phyloP scores from a whole-genome alignment of 306 rosid species.

The Rosa chinensis region DNA sequence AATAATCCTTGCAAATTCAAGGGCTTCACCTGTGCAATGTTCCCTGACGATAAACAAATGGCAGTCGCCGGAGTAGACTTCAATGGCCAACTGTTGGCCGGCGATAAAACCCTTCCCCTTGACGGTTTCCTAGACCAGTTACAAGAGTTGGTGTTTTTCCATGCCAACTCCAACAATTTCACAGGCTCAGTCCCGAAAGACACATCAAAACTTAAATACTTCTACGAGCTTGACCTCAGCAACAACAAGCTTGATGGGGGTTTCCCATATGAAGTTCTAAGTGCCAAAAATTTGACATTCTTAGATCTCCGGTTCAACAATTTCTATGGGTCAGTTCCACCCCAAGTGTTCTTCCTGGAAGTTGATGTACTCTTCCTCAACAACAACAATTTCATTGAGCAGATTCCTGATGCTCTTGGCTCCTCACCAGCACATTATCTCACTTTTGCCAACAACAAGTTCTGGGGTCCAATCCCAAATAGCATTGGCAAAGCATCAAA shows the following conservation, averaged over 20 bases:
- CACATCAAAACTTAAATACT: background rate
- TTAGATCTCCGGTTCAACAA: slow-evolving; percentile 71
- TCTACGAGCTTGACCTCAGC: slow-evolving; percentile 79
- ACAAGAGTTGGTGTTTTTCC: slow-evolving; percentile 55
- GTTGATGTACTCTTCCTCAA: slow-evolving; percentile 71
- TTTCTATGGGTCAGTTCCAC: slow-evolving; percentile 34
- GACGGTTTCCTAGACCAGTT: slow-evolving; percentile 21
- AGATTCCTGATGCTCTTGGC: slow-evolving; percentile 55
- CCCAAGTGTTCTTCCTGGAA: slow-evolving; percentile 27
- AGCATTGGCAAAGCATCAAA: slow-evolving; percentile 49
- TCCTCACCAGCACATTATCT: slow-evolving; percentile 55
- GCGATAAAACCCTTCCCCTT: slow-evolving; percentile 18
- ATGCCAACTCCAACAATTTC: slow-evolving; percentile 74
- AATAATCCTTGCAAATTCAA: background rate
- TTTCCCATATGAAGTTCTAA: slow-evolving; percentile 45
- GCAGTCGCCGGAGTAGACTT: slow-evolving; percentile 60
- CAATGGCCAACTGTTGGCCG: slow-evolving; percentile 18
- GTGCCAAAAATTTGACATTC: slow-evolving; percentile 32
- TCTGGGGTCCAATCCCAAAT: slow-evolving; percentile 56
- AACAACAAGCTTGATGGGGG: slow-evolving; percentile 39
- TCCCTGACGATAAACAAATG: background rate
- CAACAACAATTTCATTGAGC: slow-evolving; percentile 41
- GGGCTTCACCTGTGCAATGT: slow-evolving; percentile 35
- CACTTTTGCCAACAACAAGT: slow-evolving; percentile 64
- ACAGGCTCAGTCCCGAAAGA: slow-evolving; percentile 21